Percentiles rank a stretch among this genome's conserved stretches.
phyloP scores from a whole-genome alignment of 2,329 filamentous ascomycete genomes.

The Aureobasidium pullulans region DNA sequence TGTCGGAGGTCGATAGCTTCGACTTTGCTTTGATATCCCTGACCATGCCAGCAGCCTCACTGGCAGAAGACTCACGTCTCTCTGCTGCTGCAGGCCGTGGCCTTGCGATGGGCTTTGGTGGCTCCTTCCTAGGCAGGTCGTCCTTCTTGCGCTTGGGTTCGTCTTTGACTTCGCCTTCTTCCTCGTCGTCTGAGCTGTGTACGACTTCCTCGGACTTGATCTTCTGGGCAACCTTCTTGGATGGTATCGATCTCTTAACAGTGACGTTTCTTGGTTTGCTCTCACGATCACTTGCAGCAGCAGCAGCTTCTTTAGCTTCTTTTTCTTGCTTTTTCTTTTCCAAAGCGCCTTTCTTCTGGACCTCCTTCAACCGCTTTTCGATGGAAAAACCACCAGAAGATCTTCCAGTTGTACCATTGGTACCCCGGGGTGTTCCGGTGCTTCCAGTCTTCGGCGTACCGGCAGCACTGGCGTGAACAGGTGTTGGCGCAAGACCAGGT shows the following conservation, averaged over 20 bases:
- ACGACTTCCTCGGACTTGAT: slow-evolving; percentile 49
- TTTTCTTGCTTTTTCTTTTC: slow-evolving; percentile 39
- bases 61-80: slow-evolving; percentile 19
- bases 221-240: slow-evolving; percentile 31
- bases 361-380: slow-evolving; percentile 40
- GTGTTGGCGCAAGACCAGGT: slow-evolving; percentile 24
- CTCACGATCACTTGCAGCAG: slow-evolving; percentile 25
- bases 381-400: slow-evolving; percentile 18
- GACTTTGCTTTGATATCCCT: slow-evolving; percentile 17
- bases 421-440: slow-evolving; percentile 19
- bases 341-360: slow-evolving; percentile 39
- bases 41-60: slow-evolving; percentile 19
- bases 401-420: slow-evolving; percentile 17
- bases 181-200: slow-evolving; percentile 41
- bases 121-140: slow-evolving; percentile 17
- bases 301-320: slow-evolving; percentile 29
- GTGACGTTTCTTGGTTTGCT: slow-evolving; percentile 23
- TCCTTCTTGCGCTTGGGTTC: slow-evolving; percentile 19
- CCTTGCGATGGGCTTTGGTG: slow-evolving; percentile 11
- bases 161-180: slow-evolving; percentile 20
- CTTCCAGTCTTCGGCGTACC: slow-evolving; percentile 24
- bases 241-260: slow-evolving; percentile 18
- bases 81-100: slow-evolving; percentile 17
- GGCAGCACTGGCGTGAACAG: slow-evolving; percentile 22
- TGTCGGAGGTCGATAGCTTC: slow-evolving; percentile 15